phyloP scores from a whole-genome alignment of 108 stramenopile species.

The Parietichytrium sp. region DNA sequence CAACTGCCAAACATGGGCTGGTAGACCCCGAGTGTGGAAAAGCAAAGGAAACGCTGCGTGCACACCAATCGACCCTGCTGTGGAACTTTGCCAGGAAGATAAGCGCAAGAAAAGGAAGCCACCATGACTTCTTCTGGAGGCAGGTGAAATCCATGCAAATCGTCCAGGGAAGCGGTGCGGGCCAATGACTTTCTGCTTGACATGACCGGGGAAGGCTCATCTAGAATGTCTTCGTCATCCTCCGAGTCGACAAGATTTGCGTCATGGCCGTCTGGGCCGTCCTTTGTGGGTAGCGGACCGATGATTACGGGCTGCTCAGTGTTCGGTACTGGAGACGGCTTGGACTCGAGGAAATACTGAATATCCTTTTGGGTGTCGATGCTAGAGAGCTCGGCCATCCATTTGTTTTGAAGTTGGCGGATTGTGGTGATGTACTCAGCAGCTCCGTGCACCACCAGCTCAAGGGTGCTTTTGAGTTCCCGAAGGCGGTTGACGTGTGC shows the following conservation, averaged over 20 bases:
- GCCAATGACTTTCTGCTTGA: not conserved
- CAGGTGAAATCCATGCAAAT: not conserved
- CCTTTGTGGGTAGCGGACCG: not conserved
- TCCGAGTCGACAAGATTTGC: not conserved
- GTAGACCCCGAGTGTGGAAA: not conserved
- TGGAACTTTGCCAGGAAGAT: slow-evolving; percentile 28
- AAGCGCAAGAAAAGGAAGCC: slow-evolving; percentile 17
- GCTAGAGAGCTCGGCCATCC: slow-evolving; percentile 17
- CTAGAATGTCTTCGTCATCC: not conserved
- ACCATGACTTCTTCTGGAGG: slow-evolving; percentile 9
- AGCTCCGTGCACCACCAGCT: not conserved
- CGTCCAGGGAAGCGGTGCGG: not conserved
- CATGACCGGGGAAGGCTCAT: not conserved
- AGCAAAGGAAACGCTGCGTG: slow-evolving; percentile 11
- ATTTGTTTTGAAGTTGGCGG: not conserved
- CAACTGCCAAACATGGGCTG: slow-evolving; percentile 24
- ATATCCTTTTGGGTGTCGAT: slow-evolving; percentile 2
- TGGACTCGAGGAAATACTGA: not conserved
- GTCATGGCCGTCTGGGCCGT: too few relatives aligned
- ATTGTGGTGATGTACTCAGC: not conserved
- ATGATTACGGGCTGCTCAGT: not conserved
- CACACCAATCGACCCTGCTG: slow-evolving; percentile 13
- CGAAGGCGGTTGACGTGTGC: not conserved
- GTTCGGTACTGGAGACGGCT: too few relatives aligned
- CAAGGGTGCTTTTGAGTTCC: not conserved